Evolutionary conservation across 129 eudicot genomes (phyloP).

Genomic region (Calendula officinalis): DNA sequence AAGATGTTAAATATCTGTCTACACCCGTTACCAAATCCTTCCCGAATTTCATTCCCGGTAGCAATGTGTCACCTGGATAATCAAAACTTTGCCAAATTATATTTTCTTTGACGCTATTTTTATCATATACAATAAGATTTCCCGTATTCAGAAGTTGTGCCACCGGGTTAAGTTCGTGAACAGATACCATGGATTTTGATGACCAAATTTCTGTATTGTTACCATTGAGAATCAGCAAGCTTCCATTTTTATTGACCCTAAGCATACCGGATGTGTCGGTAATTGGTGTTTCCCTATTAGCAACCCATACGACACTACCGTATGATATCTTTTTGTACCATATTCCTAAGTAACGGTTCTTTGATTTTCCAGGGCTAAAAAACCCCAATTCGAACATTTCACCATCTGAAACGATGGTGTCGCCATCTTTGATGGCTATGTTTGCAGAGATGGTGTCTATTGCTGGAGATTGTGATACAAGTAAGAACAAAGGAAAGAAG

Average conservation of each 20-base stretch:
- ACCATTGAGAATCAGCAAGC: constrained; percentile 7
- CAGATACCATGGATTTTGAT: constrained; percentile 14
- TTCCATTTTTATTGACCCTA: background rate
- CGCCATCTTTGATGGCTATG: constrained; percentile 13
- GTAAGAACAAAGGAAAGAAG: background rate
- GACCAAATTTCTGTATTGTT: constrained; percentile 15
- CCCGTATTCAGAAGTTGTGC: constrained; percentile 36
- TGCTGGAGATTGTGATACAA: background rate
- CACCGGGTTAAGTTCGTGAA: constrained; percentile 1
- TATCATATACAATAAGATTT: constrained; percentile 33
- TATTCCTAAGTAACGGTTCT: constrained; percentile 23
- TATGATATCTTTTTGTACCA: constrained; percentile 28
- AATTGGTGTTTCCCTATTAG: constrained; percentile 38
- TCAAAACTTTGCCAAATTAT: constrained; percentile 48
- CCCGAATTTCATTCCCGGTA: constrained; percentile 44
- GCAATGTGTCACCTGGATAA: constrained; percentile 36
- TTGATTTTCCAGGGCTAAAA: constrained; percentile 12
- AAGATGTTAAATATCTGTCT: constrained; percentile 33
- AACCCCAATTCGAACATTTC: constrained; percentile 20
- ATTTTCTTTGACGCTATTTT: constrained; percentile 1
- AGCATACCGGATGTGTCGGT: constrained; percentile 20
- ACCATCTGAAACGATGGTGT: constrained; percentile 8
- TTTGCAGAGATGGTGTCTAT: constrained; percentile 4
- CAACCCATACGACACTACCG: constrained; percentile 28
- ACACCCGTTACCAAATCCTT: constrained; percentile 27